Conservation (phyloP, 2,329 filamentous ascomycete genomes). For the Byssoonygena ceratinophila region DNA sequence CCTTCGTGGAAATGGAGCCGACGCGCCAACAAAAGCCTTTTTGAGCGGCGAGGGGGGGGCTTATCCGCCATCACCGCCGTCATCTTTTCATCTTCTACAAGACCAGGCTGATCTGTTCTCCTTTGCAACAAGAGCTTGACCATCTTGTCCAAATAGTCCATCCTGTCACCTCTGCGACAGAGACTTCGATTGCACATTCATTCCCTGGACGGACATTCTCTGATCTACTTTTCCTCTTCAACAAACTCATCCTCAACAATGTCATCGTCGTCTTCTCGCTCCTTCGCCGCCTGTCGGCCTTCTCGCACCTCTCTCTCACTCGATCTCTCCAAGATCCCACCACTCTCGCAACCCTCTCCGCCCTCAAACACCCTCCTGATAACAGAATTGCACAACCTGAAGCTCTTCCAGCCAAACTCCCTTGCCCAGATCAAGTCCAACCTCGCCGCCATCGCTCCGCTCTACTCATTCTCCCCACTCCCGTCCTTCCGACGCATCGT, state of each 20-base stretch:
- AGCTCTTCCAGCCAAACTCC: conserved; percentile 38
- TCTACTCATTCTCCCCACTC: conserved; percentile 44
- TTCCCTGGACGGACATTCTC: no score
- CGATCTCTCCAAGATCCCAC: conserved; percentile 38
- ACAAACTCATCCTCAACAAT: neutral
- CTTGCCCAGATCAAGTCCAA: conserved; percentile 35
- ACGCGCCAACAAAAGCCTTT: neutral
- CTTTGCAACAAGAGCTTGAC: neutral
- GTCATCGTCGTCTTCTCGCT: conserved; percentile 21
- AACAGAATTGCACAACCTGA: conserved; percentile 38
- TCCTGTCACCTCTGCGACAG: no score
- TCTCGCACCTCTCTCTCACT: conserved; percentile 32
- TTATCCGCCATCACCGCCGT: neutral
- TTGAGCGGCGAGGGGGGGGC: no score
- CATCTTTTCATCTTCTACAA: neutral
- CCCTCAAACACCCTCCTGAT: conserved; percentile 44
- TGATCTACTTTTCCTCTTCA: neutral
- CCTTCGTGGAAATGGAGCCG: neutral
- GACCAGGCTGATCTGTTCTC: neutral
- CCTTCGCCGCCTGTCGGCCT: conserved; percentile 16
- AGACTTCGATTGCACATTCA: no score
- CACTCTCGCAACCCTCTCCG: conserved; percentile 37
- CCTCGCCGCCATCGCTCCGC: conserved; percentile 33
- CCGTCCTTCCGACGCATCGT: conserved; percentile 43
- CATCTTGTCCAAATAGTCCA: no score